Evolutionary conservation across 306 rosid species (phyloP).

Genomic region (Trifolium subterraneum): DNA sequence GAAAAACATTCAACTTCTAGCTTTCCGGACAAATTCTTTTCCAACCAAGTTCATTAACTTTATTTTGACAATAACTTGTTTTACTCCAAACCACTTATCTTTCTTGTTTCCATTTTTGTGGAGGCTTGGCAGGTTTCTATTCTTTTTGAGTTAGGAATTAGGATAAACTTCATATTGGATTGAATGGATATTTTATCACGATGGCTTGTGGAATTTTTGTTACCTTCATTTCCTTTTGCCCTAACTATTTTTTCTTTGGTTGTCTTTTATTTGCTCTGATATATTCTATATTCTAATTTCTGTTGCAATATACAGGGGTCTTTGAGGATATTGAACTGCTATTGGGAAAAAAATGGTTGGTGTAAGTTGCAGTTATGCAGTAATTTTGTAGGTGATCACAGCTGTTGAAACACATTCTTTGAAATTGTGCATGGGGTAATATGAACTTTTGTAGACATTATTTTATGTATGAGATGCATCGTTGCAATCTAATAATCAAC

Average conservation of each 20-base stretch:
- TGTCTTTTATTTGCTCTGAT: slow-evolving; percentile 31
- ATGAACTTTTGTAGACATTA: slow-evolving; percentile 5
- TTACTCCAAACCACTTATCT: not conserved
- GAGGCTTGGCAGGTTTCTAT: not conserved
- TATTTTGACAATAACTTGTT: not conserved
- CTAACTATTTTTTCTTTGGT: not conserved
- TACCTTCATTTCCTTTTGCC: slow-evolving; percentile 24
- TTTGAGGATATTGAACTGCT: slow-evolving; percentile 38
- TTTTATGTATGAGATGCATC: not conserved
- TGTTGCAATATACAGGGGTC: slow-evolving; percentile 51
- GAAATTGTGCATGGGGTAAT: not conserved
- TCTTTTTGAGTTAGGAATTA: not conserved
- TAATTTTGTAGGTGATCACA: slow-evolving; percentile 8
- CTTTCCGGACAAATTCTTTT: slow-evolving; percentile 12
- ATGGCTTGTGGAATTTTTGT: not conserved
- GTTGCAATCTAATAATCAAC: not conserved
- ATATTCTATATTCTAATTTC: slow-evolving; percentile 20
- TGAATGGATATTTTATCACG: not conserved
- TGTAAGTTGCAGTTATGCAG: slow-evolving; percentile 30
- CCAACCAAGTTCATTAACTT: not conserved
- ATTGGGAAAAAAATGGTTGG: slow-evolving; percentile 8
- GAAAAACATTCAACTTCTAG: not conserved
- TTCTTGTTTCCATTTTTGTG: not conserved
- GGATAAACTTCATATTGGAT: not conserved
- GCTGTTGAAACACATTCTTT: slow-evolving; percentile 8